Conservation (phyloP, 2,329 filamentous ascomycete species). For the Aureobasidium sp. region DNA sequence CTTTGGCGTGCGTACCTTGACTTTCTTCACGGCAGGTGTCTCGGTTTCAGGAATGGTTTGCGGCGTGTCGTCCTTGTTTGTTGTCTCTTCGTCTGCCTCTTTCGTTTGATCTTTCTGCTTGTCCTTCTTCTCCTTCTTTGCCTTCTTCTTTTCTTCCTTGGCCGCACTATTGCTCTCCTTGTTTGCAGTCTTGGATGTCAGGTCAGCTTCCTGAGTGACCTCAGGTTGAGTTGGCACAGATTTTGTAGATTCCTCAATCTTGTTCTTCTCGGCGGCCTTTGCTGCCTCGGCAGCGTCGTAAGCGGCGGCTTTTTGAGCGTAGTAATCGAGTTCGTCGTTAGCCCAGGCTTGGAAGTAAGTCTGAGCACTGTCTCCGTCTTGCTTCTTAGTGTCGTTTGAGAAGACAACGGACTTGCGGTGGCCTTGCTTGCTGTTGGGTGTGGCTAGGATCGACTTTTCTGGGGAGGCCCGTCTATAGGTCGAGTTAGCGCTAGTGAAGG, state of each 20-base stretch:
- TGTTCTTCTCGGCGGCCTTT: slow-evolving; percentile 15
- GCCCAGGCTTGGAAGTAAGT: slow-evolving; percentile 45
- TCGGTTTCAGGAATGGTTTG: neutral
- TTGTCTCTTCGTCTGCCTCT: slow-evolving; percentile 20
- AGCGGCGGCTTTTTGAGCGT: slow-evolving; percentile 3
- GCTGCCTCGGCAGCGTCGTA: slow-evolving; percentile 20
- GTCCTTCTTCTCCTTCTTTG: slow-evolving; percentile 27
- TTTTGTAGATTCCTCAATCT: neutral
- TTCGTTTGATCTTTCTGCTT: slow-evolving; percentile 20
- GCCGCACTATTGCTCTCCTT: slow-evolving; percentile 24
- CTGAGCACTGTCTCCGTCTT: slow-evolving; percentile 47
- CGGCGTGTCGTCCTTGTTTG: slow-evolving; percentile 1
- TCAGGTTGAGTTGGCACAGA: neutral
- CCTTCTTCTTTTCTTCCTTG: slow-evolving; percentile 3
- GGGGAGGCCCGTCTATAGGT: slow-evolving; percentile 1
- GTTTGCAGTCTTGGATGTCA: slow-evolving; percentile 10
- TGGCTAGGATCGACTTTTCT: slow-evolving; percentile 5
- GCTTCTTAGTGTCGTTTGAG: slow-evolving; percentile 51
- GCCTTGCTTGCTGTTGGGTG: slow-evolving; percentile 15
- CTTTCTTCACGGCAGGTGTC: slow-evolving; percentile 1
- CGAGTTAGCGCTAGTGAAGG: neutral
- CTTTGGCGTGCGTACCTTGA: slow-evolving; percentile 15
- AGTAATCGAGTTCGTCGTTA: slow-evolving; percentile 17
- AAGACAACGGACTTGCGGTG: slow-evolving; percentile 55
- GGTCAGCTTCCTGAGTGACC: neutral